Base-by-base conservation (phyloP, 1,284 basidiomycete genomes). In the Amylostereum areolatum region DNA sequence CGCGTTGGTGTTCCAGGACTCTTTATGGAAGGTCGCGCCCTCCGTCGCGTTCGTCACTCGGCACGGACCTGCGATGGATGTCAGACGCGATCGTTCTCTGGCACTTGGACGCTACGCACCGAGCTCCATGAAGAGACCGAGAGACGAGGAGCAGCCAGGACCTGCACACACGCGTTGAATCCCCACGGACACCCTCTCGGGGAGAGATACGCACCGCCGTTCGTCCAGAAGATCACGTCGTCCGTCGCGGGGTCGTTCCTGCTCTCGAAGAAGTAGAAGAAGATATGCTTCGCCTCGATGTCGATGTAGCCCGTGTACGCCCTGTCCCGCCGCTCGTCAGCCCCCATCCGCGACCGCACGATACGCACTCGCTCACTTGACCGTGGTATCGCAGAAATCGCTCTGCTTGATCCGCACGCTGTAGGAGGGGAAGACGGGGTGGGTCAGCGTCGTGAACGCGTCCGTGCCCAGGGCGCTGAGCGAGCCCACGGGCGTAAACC, bases 231-330 rank as follows among this genome's bases (percentile, higher is more conserved):
- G 31, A 85, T 73, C 4, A 88, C 73, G 52, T 84, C 81, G 57
- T 88, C 83, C 39, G 68, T 77, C 31, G 74, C 70, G 1, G 87
- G 87, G 53, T 86, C 71, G 51, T 67, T 76, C 49, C 89, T 71
- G 48, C 82, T 86, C 65, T 92, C 89, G 66, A 93, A 92, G 61
- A 80, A 81, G 69, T 77, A 78, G 67, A 78, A 78, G 65, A 77
- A 80, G 29, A 77, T 63, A 42, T 71, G 69, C 55, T 70, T 67
- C 47, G 71, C 71, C 35, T 70, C 66, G 18, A 57, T 41, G 44
- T 57, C 57, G 30, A 62, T 48, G 39, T 61, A 61, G 7, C 59
- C 59, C 10, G 60, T 56, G 47, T 59, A 61, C 28, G 53, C 43
- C 6, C 47, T 52, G 28, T 47, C 47, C 61, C 63, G 40, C 66